These are phyloP conservation scores for Didymosphaeria variabile DNA, from an alignment of 2,329 filamentous ascomycete species.

Conservation along the genomic window DNA sequence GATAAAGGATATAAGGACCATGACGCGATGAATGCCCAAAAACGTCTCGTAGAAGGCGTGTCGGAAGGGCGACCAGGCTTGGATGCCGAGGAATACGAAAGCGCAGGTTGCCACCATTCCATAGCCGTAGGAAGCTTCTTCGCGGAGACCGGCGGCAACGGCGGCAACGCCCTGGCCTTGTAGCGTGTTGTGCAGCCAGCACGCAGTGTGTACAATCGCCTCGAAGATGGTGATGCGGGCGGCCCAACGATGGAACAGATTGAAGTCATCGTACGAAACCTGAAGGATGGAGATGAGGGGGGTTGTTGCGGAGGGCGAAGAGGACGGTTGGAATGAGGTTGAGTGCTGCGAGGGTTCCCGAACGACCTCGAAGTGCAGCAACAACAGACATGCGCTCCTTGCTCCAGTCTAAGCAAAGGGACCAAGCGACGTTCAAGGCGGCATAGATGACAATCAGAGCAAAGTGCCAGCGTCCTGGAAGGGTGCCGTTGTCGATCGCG, in stretches of 20 bases:
- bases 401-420: constrained; percentile 70
- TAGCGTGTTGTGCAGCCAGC: constrained; percentile 74
- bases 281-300: constrained; percentile 79
- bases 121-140: constrained; percentile 70
- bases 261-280: constrained; percentile 97
- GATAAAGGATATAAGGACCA: constrained; percentile 73
- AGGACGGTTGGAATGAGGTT: constrained; percentile 94
- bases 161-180: constrained; percentile 69
- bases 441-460: constrained; percentile 74
- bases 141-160: constrained; percentile 62
- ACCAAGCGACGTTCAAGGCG: constrained; percentile 80
- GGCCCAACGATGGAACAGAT: constrained; percentile 85
- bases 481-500: constrained; percentile 76
- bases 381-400: constrained; percentile 65
- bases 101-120: constrained; percentile 68
- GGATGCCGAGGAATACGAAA: constrained; percentile 72
- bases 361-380: constrained; percentile 85
- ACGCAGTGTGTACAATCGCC: constrained; percentile 72
- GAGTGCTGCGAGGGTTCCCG: constrained; percentile 82
- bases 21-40: constrained; percentile 81
- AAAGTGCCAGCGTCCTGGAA: constrained; percentile 81
- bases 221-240: constrained; percentile 77
- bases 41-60: constrained; percentile 99
- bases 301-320: constrained; percentile 92
- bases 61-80: constrained; percentile 80